A percentile compares a stretch with the other conserved stretches of the same genome.
Conservation (phyloP, 495 filamentous ascomycete species). For the Aspergillus cristatus region DNA sequence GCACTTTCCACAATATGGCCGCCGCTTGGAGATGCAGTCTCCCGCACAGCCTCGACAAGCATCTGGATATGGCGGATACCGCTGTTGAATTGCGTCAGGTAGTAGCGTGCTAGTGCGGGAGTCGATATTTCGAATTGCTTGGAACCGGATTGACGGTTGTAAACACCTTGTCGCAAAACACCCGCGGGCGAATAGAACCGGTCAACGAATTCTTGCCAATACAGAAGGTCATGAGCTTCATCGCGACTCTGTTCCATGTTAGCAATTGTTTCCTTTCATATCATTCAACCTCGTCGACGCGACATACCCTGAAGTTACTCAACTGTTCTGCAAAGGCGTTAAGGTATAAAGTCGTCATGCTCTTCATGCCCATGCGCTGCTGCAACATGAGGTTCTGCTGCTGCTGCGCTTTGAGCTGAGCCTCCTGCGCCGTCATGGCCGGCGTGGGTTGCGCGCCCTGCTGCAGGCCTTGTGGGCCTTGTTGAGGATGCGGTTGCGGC, state of each 20-base stretch:
- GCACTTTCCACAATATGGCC: constrained; percentile 54
- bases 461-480: constrained; percentile 32
- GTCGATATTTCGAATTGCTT: constrained; percentile 76
- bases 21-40: constrained; percentile 49
- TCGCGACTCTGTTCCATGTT: constrained; percentile 40
- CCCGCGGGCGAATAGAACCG: constrained; percentile 65
- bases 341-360: constrained; percentile 51
- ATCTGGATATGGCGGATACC: constrained; percentile 73
- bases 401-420: constrained; percentile 33
- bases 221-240: constrained; percentile 50
- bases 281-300: constrained; percentile 4
- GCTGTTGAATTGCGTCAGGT: constrained; percentile 73
- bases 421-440: constrained; percentile 30
- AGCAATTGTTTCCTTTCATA: constrained; percentile 5
- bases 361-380: constrained; percentile 46
- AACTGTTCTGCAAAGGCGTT: constrained; percentile 63
- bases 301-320: constrained; percentile 52
- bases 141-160: constrained; percentile 33
- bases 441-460: constrained; percentile 32
- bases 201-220: constrained; percentile 69
- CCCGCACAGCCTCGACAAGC: constrained; percentile 49
- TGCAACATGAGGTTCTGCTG: constrained; percentile 43
- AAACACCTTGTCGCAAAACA: constrained; percentile 58
- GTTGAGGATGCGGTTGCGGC: constrained; percentile 20
- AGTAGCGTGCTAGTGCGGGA: constrained; percentile 68